Evolutionary conservation across 345 rosid genomes (phyloP), one percentile per base, ranked within the genome.

Genomic region (Euphorbia pulcherrima): DNA sequence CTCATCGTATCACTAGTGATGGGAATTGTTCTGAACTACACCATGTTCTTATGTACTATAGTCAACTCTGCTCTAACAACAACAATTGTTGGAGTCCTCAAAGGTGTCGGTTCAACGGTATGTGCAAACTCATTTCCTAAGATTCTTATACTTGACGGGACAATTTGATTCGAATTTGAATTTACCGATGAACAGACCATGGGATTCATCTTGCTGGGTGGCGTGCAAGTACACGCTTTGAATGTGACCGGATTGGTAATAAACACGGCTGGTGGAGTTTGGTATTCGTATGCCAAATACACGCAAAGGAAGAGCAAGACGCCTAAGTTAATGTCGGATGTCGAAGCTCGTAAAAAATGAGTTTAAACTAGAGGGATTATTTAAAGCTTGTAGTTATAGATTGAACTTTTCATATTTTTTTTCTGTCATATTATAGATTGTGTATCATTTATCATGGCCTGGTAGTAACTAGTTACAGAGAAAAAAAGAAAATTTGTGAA

Each of bases 21-120:
- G 98, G 97, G 97, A 46, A 93, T 93, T 14, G 81, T 81, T 73
- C 98, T 93, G 73, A 93, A 93, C 86, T 93, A 74, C 86, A 93
- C 98, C 27, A 90, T 90, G 97, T 93, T 93, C 78, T 81, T 93
- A 67, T 93, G 97, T 78, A 93, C 98, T 74, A 79, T 93, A 63
- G 97, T 93, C 78, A 93, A 93, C 82, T 93, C 97, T 68, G 98
- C 98, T 52, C 78, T 93, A 48, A 93, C 98, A 60, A 93, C 98
- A 46, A 93, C 98, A 68, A 93, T 93, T 39, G 97, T 93, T 44
- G 97, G 98, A 70, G 97, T 93, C 65, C 97, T 90, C 72, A 93
- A 93, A 82, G 98, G 98, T 60, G 97, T 93, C 50, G 98, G 92
- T 21, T 90, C 97, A 62, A 90, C 96, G 75, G 97, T 93, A 77